Evolutionary conservation across 352 stramenopile species (phyloP).

Genomic region (Globisporangium parvum): DNA sequence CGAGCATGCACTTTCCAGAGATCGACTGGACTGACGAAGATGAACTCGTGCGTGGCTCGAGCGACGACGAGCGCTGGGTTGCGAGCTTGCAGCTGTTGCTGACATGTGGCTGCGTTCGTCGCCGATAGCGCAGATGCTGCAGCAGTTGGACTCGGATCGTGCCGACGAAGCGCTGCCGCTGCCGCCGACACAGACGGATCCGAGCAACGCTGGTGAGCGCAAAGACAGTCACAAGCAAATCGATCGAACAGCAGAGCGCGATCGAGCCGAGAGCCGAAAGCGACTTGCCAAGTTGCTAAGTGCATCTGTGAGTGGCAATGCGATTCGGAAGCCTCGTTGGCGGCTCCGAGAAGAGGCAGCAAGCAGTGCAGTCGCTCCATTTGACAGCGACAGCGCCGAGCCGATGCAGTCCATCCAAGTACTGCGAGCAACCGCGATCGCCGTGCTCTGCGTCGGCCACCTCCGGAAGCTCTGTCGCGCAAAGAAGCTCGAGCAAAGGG

Average conservation of each 20-base stretch:
- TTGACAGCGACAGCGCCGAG: conserved; percentile 16
- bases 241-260: conserved; percentile 15
- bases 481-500: conserved; percentile 34
- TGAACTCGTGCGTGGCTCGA: conserved; percentile 27
- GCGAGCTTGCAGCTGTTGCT: neutral
- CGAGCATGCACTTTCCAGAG: conserved; percentile 20
- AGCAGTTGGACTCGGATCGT: conserved; percentile 22
- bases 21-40: conserved; percentile 55
- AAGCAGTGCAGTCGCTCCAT: conserved; percentile 23
- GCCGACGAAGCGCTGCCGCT: conserved; percentile 4
- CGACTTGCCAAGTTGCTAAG: conserved; percentile 33
- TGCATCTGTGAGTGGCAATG: conserved; percentile 17
- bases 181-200: neutral
- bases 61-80: no score
- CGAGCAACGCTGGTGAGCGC: neutral
- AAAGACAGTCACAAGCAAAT: neutral
- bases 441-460: conserved; percentile 22
- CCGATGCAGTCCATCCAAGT: conserved; percentile 29
- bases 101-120: neutral
- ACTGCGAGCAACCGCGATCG: conserved; percentile 29
- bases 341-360: conserved; percentile 32
- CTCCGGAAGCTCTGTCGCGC: conserved; percentile 25
- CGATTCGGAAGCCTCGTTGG: conserved; percentile 41
- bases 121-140: conserved; percentile 20
- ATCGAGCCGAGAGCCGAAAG: conserved; percentile 30